Conservation (phyloP, 306 rosid species). For the Medicago arabica region DNA sequence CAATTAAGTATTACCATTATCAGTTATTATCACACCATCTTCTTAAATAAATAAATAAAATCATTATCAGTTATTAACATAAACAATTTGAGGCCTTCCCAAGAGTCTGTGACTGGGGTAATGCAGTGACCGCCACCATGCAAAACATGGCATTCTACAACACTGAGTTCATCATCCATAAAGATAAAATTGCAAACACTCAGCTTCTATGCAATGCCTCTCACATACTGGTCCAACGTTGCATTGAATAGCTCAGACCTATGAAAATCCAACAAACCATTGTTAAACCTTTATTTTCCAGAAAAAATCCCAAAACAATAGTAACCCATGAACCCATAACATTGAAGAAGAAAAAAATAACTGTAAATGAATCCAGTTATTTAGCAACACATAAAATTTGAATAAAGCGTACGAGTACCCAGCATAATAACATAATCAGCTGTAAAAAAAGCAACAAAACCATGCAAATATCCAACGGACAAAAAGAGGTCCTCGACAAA, state of each 20-base stretch:
- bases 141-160: constrained; percentile 22
- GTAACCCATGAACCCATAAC: background rate
- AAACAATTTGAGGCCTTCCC: background rate
- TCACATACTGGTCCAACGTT: constrained; percentile 83
- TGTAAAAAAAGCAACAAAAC: background rate
- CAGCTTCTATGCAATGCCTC: constrained; percentile 75
- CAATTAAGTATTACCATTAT: constrained; percentile 9
- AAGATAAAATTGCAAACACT: constrained; percentile 2
- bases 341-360: constrained; percentile 7
- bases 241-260: constrained; percentile 93
- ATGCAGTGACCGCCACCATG: constrained; percentile 10
- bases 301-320: background rate
- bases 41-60: too few relatives aligned
- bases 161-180: constrained; percentile 23
- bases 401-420: constrained; percentile 7
- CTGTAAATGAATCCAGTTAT: constrained; percentile 3
- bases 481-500: background rate
- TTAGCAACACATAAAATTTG: constrained; percentile 17
- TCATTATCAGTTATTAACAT: background rate
- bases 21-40: background rate
- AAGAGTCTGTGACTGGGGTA: background rate
- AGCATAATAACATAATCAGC: background rate
- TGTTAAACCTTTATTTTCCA: background rate
- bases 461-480: constrained; percentile 12
- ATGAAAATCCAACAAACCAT: constrained; percentile 35